These are phyloP conservation scores for Colletotrichum limetticola DNA, from an alignment of 2,329 filamentous ascomycete species.

Conservation along the genomic window DNA sequence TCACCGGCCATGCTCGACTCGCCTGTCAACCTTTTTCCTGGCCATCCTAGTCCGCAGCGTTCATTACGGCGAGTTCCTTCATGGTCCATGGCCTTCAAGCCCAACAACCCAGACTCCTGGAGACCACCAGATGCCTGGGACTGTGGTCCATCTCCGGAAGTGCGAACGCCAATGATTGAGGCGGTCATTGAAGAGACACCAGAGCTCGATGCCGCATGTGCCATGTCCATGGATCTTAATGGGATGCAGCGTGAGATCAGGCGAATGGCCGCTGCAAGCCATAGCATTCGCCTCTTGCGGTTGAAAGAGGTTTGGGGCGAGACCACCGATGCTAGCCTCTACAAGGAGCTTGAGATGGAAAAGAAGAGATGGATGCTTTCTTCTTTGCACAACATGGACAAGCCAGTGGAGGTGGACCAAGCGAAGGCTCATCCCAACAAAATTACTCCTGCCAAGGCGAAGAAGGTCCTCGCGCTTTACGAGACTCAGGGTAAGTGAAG, in stretches of 20 bases:
- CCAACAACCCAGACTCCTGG: constrained; percentile 55
- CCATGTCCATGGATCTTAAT: constrained; percentile 38
- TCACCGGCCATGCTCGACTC: constrained; percentile 18
- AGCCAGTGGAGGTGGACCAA: constrained; percentile 39
- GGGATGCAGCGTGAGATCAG: constrained; percentile 63
- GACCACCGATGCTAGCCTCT: constrained; percentile 57
- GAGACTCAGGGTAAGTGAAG: constrained; percentile 58
- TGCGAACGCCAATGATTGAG: constrained; percentile 34
- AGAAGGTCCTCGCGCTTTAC: constrained; percentile 60
- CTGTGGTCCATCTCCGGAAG: constrained; percentile 43
- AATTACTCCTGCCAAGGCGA: constrained; percentile 37
- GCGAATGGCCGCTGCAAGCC: constrained; percentile 64
- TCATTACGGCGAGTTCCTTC: constrained; percentile 25
- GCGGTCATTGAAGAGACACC: constrained; percentile 36
- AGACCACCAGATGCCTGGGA: constrained; percentile 57
- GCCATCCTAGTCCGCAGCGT: constrained; percentile 13
- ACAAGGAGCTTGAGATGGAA: constrained; percentile 62
- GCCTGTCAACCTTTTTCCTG: constrained; percentile 34
- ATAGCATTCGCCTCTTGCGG: constrained; percentile 63
- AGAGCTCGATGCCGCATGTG: constrained; percentile 39
- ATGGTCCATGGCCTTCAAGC: constrained; percentile 41
- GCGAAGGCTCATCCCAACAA: constrained; percentile 21
- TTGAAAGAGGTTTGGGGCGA: constrained; percentile 63
- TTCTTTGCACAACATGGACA: constrained; percentile 60
- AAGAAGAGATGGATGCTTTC: constrained; percentile 73